Percentiles rank a stretch among this genome's conserved stretches.
Conservation (phyloP, 768 basidiomycete species). For the Lentinula sp. region DNA sequence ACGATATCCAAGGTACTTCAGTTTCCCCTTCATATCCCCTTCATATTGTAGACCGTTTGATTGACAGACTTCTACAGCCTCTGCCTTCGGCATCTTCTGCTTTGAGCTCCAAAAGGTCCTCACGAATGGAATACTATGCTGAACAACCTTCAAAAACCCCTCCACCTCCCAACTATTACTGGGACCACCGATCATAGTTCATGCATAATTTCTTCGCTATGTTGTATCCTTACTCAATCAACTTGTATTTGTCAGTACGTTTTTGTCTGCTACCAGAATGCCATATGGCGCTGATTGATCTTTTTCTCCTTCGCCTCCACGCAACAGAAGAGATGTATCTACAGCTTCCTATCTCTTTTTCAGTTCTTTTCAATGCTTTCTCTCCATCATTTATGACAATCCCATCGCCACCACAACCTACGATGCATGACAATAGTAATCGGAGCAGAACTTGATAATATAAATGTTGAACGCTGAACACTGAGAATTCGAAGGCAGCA, state of each 20-base stretch:
- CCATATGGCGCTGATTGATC: too few relatives aligned
- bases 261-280: not conserved
- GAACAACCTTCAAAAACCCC: slow-evolving; percentile 11
- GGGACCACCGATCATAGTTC: slow-evolving; percentile 6
- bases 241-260: not conserved
- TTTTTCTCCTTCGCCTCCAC: too few relatives aligned
- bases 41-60: not conserved
- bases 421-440: too few relatives aligned
- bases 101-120: slow-evolving; percentile 5
- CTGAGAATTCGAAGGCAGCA: too few relatives aligned
- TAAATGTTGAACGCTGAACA: too few relatives aligned
- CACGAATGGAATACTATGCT: not conserved
- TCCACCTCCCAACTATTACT: slow-evolving; percentile 12
- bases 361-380: too few relatives aligned
- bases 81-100: slow-evolving; percentile 1
- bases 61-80: not conserved
- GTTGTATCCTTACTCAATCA: not conserved
- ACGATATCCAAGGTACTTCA: slow-evolving; percentile 21
- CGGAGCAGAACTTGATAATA: too few relatives aligned
- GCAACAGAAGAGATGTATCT: too few relatives aligned
- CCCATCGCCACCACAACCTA: too few relatives aligned
- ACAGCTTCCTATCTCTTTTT: too few relatives aligned
- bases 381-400: too few relatives aligned
- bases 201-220: not conserved
- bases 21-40: not conserved